Base-by-base conservation (phyloP, 2,329 filamentous ascomycete genomes). In the Penicillium verrucosum region DNA sequence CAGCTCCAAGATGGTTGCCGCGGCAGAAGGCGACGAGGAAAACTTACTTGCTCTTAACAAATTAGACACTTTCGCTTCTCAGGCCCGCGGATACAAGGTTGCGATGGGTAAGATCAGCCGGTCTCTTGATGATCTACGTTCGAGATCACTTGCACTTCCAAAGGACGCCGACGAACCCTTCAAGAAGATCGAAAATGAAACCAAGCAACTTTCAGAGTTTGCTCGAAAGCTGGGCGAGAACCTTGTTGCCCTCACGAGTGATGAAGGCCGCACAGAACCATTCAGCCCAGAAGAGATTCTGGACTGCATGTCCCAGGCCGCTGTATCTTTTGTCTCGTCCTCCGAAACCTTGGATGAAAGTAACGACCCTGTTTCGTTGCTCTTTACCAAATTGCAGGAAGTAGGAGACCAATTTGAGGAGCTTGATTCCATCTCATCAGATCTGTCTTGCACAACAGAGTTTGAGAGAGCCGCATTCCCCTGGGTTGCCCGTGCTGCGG, bases 11-110 rank as follows among this genome's bases (percentile, higher is more conserved):
- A 72, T 93, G 5, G 80, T 84, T 0, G 69, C 75, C 1, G 74
- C 75, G 10, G 78, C 76, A 9, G 86, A 89, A 8, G 87, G 89
- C 51, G 88, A 90, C 21, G 85, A 88, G 27, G 86, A 90, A 62
- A 83, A 82, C 11, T 78, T 86, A 59, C 82, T 88, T 65, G 88
- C 96, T 64, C 73, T 83, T 30, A 86, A 85, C 67, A 89, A 88
- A 70, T 79, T 88, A 1, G 91, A 96, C 58, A 73, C 81, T 16
- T 83, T 92, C 53, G 83, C 92, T 58, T 85, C 84, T 14, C 87
- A 92, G 67, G 89, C 89, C 8, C 85, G 92, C 58, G 92, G 89
- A 69, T 84, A 88, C 54, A 96, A 96, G 79, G 89, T 96, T 34
- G 82, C 93, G 47, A 85, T 89, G 46, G 85, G 87, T 54, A 96